Evolutionary conservation across 768 basidiomycete genomes (phyloP).

Genomic region (Mycena rebaudengoi): DNA sequence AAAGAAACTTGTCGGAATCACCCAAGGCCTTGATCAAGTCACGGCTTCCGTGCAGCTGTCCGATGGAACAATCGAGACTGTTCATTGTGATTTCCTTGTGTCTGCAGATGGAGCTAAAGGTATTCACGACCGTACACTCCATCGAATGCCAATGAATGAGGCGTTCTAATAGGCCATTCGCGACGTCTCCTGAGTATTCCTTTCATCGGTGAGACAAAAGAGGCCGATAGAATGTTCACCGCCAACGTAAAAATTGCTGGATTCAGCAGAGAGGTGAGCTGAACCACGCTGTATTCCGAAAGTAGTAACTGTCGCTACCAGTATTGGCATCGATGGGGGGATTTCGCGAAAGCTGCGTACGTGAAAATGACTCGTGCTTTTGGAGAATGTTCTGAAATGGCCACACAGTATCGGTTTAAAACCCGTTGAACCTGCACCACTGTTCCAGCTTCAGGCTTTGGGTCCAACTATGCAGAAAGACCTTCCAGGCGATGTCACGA

Average conservation of each 20-base stretch:
- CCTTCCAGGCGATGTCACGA: neutral
- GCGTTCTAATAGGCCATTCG: neutral
- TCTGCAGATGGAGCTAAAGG: conserved; percentile 18
- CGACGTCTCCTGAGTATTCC: conserved; percentile 36
- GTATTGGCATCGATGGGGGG: conserved; percentile 22
- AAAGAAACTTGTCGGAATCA: conserved; percentile 36
- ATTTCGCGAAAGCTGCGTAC: conserved; percentile 11
- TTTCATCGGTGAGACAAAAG: conserved; percentile 46
- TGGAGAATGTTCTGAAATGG: too few species aligned
- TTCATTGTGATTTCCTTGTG: conserved; percentile 4
- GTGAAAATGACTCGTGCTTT: too few species aligned
- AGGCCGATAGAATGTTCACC: conserved; percentile 8
- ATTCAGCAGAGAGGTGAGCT: conserved; percentile 11
- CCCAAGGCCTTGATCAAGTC: conserved; percentile 31
- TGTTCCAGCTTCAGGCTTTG: conserved; percentile 9
- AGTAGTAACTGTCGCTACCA: neutral
- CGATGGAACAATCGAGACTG: neutral
- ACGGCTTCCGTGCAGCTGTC: conserved; percentile 16
- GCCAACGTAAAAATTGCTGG: conserved; percentile 13
- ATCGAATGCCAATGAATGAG: neutral
- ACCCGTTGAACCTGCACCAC: neutral
- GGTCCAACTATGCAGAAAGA: neutral
- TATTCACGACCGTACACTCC: neutral
- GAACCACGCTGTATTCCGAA: neutral
- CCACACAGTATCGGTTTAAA: conserved; percentile 3